Evolutionary conservation across 345 rosid genomes (phyloP), one percentile per base, ranked within the genome.

Genomic region (Salix purpurea): DNA sequence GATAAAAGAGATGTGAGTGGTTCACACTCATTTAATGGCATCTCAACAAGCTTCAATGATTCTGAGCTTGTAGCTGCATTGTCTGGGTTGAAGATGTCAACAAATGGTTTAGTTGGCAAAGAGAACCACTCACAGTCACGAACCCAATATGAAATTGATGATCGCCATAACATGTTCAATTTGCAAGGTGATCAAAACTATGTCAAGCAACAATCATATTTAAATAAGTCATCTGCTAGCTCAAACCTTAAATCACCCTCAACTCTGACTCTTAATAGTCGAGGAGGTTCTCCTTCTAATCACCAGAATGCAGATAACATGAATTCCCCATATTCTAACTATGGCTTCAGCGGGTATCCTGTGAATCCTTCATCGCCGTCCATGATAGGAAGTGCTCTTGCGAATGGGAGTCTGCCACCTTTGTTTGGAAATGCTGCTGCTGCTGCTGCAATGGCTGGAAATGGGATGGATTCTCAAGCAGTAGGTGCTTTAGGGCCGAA

Each of bases 41-140:
- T 84, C 60, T 78, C 90, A 36, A 61, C 84, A 60, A 67, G 79
- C 74, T 73, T 83, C 71, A 79, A 76, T 71, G 89, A 82, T 2
- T 77, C 89, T 37, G 91, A 89, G 74, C 77, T 86, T 28, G 88
- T 77, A 36, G 81, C 87, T 78, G 85, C 92, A 70, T 81, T 88
- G 26, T 87, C 91, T 67, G 89, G 90, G 67, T 54, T 91, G 88
- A 85, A 90, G 79, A 81, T 90, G 74, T 85, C 90, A 18, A 54
- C 84, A 28, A 84, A 79, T 77, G 75, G 75, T 68, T 32, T 81
- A 71, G 67, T 78, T 50, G 84, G 78, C 74, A 89, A 74, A 78
- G 86, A 88, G 70, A 86, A 74, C 52, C 83, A 78, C 76, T 67
- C 78, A 15, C 80, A 61, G 39, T 78, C 79, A 7, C 85, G 72